These are phyloP conservation scores for Nakaseomyces sp. DNA, from an alignment of 1,139 yeast species.

Conservation along the genomic window DNA sequence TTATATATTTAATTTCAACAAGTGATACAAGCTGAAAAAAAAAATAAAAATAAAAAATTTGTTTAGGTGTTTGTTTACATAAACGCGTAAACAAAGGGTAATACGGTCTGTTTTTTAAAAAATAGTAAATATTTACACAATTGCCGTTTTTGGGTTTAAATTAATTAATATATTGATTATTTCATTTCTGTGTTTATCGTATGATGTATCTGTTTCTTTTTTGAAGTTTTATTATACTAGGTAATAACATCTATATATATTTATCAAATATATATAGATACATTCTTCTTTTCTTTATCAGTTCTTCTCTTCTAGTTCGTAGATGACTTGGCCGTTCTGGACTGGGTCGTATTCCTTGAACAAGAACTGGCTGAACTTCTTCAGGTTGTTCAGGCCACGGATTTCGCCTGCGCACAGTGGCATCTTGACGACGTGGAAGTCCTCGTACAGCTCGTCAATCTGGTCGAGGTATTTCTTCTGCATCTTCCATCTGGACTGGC, in stretches of 20 bases:
- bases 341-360: conserved; percentile 64
- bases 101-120: too few species aligned
- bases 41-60: conserved; percentile 8
- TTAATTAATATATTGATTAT: too few species aligned
- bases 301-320: conserved; percentile 51
- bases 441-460: conserved; percentile 88
- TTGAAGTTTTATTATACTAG: too few species aligned
- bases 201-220: too few species aligned
- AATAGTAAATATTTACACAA: too few species aligned
- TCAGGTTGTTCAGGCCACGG: conserved; percentile 79
- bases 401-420: conserved; percentile 92
- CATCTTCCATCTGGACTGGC: conserved; percentile 91
- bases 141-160: too few species aligned
- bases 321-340: conserved; percentile 49
- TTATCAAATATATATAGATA: not conserved
- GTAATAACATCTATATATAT: too few species aligned
- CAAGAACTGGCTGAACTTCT: conserved; percentile 63
- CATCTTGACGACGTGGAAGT: conserved; percentile 89
- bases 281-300: conserved; percentile 6
- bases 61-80: conserved; percentile 8
- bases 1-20: too few species aligned
- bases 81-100: not conserved
- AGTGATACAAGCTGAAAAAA: conserved; percentile 5
- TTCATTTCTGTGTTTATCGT: too few species aligned
- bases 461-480: conserved; percentile 90